Evolutionary conservation across 1,284 basidiomycete species (phyloP).

Genomic region (Ustilago vetiveriae): DNA sequence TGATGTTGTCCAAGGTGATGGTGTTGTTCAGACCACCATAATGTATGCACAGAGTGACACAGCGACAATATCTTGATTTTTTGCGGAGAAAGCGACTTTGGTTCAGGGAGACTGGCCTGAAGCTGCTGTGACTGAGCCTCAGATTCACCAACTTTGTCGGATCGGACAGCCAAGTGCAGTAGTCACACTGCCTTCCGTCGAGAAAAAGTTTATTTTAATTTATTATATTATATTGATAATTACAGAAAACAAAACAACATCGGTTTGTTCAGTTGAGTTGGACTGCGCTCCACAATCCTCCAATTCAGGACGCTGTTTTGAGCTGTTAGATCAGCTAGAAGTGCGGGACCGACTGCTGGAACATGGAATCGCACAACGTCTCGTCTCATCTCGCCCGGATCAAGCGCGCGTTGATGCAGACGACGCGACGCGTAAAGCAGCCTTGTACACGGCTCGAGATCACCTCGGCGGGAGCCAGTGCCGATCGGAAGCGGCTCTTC

Average conservation of each 20-base stretch:
- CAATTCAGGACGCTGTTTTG: too few species aligned
- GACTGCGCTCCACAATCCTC: constrained; percentile 1
- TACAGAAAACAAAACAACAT: neutral
- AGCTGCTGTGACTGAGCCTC: constrained; percentile 2
- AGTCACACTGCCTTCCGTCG: neutral
- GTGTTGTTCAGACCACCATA: neutral
- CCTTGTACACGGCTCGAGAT: too few species aligned
- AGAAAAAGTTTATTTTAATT: neutral
- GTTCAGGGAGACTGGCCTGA: neutral
- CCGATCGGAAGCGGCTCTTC: too few species aligned
- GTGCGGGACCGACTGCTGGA: too few species aligned
- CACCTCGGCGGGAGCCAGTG: too few species aligned
- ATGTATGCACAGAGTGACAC: neutral
- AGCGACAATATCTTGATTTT: neutral
- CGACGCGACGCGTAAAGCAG: constrained; percentile 27
- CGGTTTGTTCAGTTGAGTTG: too few species aligned
- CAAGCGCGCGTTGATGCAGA: neutral
- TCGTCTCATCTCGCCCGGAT: constrained; percentile 12
- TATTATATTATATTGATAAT: too few species aligned
- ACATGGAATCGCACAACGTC: too few species aligned
- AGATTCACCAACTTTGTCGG: neutral
- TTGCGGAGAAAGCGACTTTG: constrained; percentile 2
- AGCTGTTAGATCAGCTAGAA: too few species aligned
- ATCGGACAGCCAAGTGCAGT: neutral
- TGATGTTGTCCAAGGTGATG: constrained; percentile 2